A percentile compares a stretch with the other conserved stretches of the same genome.
Evolutionary conservation across 1,284 basidiomycete genomes (phyloP).

Genomic region (Lignosus rhinocerotis): DNA sequence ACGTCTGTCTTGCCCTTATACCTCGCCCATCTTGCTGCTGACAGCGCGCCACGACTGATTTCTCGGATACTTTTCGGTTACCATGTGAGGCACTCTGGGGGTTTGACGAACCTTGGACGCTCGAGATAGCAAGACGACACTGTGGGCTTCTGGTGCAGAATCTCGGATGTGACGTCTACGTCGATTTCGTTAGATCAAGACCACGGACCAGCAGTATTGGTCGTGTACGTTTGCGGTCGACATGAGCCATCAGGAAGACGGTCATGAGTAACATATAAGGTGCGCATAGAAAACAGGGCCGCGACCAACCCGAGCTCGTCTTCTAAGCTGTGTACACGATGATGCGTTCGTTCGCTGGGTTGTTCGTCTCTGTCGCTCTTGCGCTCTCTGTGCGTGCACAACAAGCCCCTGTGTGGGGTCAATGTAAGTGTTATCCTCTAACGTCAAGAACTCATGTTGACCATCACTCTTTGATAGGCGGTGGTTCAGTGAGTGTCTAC

Average conservation of each 20-base stretch:
- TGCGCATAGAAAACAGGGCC: neutral
- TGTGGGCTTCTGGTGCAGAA: slow-evolving; percentile 7
- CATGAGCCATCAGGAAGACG: neutral
- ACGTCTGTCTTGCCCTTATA: neutral
- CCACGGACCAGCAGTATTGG: neutral
- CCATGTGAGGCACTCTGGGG: slow-evolving; percentile 1
- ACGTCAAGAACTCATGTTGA: neutral
- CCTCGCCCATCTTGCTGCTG: neutral
- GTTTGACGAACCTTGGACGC: no score
- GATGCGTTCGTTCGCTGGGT: slow-evolving; percentile 17
- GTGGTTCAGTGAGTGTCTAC: slow-evolving; percentile 27
- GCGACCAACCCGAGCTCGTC: neutral
- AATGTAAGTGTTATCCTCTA: slow-evolving; percentile 21
- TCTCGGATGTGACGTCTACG: slow-evolving; percentile 2
- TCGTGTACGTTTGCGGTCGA: neutral
- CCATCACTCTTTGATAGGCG: slow-evolving; percentile 17
- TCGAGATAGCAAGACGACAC: neutral
- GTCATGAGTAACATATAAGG: slow-evolving; percentile 4
- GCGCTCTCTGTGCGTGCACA: slow-evolving; percentile 20
- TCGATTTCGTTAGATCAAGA: slow-evolving; percentile 1
- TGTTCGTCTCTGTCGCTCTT: slow-evolving; percentile 16
- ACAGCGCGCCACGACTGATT: neutral
- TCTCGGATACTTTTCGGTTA: slow-evolving; percentile 9
- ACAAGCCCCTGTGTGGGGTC: slow-evolving; percentile 17
- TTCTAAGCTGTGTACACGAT: neutral